Percentiles rank a stretch among this genome's conserved stretches.
These are phyloP conservation scores for Termitomyces sp. DNA, from an alignment of 768 basidiomycete species.

Conservation along the genomic window DNA sequence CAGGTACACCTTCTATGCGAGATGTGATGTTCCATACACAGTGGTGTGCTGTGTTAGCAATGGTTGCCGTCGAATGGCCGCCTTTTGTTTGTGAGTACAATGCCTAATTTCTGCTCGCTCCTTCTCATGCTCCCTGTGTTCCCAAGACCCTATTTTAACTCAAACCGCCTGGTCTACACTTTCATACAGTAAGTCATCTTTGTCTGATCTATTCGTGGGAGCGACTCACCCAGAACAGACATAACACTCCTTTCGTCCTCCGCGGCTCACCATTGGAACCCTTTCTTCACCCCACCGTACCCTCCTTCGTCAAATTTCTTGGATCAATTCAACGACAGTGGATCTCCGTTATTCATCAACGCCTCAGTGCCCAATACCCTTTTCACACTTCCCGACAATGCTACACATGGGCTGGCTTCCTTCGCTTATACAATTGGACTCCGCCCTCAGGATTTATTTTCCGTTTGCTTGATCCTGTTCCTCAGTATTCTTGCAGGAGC, in stretches of 20 bases:
- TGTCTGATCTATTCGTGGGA: background rate
- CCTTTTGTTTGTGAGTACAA: slow-evolving; percentile 65
- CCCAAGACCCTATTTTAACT: slow-evolving; percentile 79
- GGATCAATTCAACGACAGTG: slow-evolving; percentile 63
- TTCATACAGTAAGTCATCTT: slow-evolving; percentile 50
- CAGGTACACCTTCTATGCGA: slow-evolving; percentile 87
- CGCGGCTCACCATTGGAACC: slow-evolving; percentile 56
- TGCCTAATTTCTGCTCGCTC: background rate
- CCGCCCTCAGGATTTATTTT: slow-evolving; percentile 76
- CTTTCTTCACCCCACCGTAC: slow-evolving; percentile 51
- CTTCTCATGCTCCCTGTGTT: slow-evolving; percentile 1
- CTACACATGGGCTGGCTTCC: slow-evolving; percentile 66
- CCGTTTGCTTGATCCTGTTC: slow-evolving; percentile 78
- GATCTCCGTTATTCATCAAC: slow-evolving; percentile 78
- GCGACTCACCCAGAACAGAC: slow-evolving; percentile 39
- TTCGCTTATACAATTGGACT: slow-evolving; percentile 86
- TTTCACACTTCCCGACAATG: slow-evolving; percentile 60
- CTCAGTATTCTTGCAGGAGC: slow-evolving; percentile 70
- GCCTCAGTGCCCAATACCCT: slow-evolving; percentile 61
- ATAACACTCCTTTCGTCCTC: slow-evolving; percentile 59
- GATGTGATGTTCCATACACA: slow-evolving; percentile 94
- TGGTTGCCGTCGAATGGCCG: slow-evolving; percentile 97
- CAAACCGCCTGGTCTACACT: slow-evolving; percentile 88
- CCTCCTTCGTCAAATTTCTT: slow-evolving; percentile 66
- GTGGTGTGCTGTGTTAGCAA: slow-evolving; percentile 82